phyloP scores from a whole-genome alignment of 2,329 filamentous ascomycete genomes.

The Pseudogymnoascus sp. region DNA sequence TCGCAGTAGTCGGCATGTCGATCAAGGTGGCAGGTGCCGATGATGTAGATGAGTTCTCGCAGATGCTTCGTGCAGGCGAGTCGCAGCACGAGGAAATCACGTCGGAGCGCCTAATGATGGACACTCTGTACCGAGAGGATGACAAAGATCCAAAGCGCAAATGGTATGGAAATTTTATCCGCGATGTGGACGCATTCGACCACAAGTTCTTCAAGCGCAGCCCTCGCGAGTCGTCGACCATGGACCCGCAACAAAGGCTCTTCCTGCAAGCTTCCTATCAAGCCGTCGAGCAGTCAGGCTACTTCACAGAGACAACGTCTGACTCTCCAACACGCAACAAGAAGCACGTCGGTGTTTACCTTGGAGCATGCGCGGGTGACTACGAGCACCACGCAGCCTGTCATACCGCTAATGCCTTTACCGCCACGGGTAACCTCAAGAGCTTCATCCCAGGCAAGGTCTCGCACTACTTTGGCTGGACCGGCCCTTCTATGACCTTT shows the following conservation, averaged over 20 bases:
- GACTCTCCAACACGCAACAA: background rate
- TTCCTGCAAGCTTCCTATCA: constrained; percentile 22
- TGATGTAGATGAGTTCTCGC: constrained; percentile 27
- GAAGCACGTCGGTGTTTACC: constrained; percentile 23
- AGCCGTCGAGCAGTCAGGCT: constrained; percentile 21
- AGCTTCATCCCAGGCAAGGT: constrained; percentile 30
- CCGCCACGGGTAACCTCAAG: constrained; percentile 20
- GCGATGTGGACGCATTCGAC: constrained; percentile 11
- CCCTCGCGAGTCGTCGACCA: background rate
- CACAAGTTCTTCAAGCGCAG: constrained; percentile 14
- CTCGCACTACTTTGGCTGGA: constrained; percentile 32
- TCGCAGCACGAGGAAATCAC: constrained; percentile 26
- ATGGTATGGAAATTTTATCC: constrained; percentile 13
- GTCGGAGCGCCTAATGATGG: constrained; percentile 19
- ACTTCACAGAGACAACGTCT: background rate
- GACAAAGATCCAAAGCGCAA: constrained; percentile 6
- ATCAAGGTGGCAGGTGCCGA: constrained; percentile 28
- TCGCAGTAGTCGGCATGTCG: constrained; percentile 31
- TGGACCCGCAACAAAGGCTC: constrained; percentile 24
- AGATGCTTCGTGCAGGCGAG: constrained; percentile 16
- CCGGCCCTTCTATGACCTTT: constrained; percentile 28
- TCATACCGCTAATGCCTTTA: constrained; percentile 27
- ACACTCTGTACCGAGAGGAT: constrained; percentile 23
- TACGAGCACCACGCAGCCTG: constrained; percentile 26
- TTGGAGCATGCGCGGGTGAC: constrained; percentile 23